Percentiles rank a stretch among this genome's conserved stretches.
Evolutionary conservation across 139 green algal species (phyloP).

Genomic region (Coccomyxa sp.): DNA sequence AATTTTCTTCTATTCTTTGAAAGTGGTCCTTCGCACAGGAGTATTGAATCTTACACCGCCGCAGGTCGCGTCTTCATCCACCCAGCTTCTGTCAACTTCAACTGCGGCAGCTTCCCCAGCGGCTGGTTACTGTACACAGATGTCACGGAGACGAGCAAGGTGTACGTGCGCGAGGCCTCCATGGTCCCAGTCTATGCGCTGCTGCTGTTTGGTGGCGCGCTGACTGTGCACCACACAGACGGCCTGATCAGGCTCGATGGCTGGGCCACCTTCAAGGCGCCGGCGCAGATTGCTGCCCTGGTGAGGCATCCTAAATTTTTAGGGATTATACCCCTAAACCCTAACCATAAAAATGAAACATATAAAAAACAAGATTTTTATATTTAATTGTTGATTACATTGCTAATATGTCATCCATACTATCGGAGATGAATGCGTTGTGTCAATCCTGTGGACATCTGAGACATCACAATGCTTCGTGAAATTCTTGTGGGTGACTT

Average conservation of each 20-base stretch:
- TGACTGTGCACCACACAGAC: conserved; percentile 46
- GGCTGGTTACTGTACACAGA: conserved; percentile 86
- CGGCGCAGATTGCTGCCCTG: conserved; percentile 57
- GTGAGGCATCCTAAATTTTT: conserved; percentile 37
- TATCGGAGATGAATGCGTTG: no score
- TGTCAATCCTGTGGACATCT: not conserved
- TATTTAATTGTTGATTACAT: no score
- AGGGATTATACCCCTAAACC: no score
- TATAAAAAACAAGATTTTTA: no score
- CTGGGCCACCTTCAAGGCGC: conserved; percentile 65
- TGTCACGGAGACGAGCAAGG: conserved; percentile 67
- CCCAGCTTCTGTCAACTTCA: conserved; percentile 82
- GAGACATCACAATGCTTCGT: no score
- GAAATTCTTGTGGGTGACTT: no score
- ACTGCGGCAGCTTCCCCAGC: conserved; percentile 45
- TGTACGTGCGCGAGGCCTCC: conserved; percentile 65
- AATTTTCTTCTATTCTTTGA: no score
- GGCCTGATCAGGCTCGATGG: conserved; percentile 54
- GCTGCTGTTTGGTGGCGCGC: conserved; percentile 76
- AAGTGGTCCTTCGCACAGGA: no score
- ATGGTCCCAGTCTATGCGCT: conserved; percentile 82
- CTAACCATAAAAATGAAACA: no score
- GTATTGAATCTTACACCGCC: no score
- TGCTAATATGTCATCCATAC: no score
- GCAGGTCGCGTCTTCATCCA: conserved; percentile 88